Evolutionary conservation across 2,329 filamentous ascomycete genomes (phyloP).

Genomic region (Penicillium brasilianum): DNA sequence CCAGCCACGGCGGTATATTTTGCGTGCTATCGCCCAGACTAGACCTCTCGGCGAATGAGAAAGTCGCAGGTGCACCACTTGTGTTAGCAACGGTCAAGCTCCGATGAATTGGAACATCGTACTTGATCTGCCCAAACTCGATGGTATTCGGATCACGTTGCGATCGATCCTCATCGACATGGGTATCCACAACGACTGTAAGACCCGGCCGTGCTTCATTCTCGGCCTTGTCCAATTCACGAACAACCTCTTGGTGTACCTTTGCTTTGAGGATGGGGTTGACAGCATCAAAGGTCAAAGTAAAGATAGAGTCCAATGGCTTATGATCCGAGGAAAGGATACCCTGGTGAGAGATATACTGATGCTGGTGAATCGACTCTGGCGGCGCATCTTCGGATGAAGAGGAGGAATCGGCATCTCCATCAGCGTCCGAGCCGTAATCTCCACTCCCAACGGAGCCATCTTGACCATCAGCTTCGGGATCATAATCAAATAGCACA

Average conservation of each 20-base stretch:
- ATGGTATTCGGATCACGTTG: conserved; percentile 60
- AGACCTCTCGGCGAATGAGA: conserved; percentile 79
- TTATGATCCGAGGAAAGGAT: conserved; percentile 96
- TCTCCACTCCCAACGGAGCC: conserved; percentile 54
- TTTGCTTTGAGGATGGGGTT: conserved; percentile 82
- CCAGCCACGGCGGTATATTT: conserved; percentile 70
- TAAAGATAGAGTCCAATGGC: conserved; percentile 82
- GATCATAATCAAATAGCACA: conserved; percentile 89
- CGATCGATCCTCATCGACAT: conserved; percentile 43
- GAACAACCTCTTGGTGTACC: conserved; percentile 83
- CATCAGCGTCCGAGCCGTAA: conserved; percentile 61
- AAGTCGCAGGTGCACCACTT: conserved; percentile 76
- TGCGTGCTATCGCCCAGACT: conserved; percentile 51
- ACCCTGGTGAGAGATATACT: conserved; percentile 87
- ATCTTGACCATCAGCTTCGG: conserved; percentile 72
- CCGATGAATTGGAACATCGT: conserved; percentile 67
- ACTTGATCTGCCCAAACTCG: conserved; percentile 77
- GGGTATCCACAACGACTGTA: conserved; percentile 77
- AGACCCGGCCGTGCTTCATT: conserved; percentile 86
- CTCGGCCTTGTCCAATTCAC: conserved; percentile 86
- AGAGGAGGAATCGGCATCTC: conserved; percentile 44
- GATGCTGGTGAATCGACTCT: conserved; percentile 61
- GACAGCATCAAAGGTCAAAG: conserved; percentile 82
- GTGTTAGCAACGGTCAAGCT: conserved; percentile 90
- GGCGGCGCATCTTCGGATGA: conserved; percentile 40